Conservation (phyloP, 768 basidiomycete genomes). For the Lyophyllum shimeji region DNA sequence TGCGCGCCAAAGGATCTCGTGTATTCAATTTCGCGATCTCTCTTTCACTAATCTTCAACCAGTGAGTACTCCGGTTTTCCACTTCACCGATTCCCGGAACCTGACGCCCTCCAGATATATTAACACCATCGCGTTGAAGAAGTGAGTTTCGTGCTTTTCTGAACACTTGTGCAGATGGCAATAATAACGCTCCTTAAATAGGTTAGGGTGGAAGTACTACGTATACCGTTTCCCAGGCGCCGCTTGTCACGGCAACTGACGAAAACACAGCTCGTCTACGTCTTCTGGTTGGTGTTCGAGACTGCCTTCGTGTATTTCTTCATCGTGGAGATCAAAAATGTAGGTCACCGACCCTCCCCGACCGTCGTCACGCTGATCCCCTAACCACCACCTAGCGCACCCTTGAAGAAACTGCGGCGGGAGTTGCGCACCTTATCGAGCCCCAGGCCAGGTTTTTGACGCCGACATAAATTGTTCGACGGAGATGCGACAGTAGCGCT, state of each 20-base stretch:
- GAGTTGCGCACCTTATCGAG: slow-evolving; percentile 6
- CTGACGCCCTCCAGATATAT: slow-evolving; percentile 9
- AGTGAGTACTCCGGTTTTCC: not conserved
- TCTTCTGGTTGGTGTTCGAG: slow-evolving; percentile 56
- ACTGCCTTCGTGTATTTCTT: slow-evolving; percentile 20
- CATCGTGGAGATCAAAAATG: slow-evolving; percentile 16
- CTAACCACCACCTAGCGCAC: slow-evolving; percentile 31
- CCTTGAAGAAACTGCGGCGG: slow-evolving; percentile 63
- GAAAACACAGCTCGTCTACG: slow-evolving; percentile 41
- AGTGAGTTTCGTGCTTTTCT: not conserved
- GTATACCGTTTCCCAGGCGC: slow-evolving; percentile 23
- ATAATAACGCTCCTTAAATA: not conserved
- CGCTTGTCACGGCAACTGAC: not conserved
- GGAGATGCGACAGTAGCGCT: slow-evolving; percentile 45
- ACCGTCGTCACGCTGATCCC: slow-evolving; percentile 1
- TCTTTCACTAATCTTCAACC: not conserved
- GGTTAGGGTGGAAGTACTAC: slow-evolving; percentile 66
- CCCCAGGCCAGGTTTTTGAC: not conserved
- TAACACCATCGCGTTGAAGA: slow-evolving; percentile 15
- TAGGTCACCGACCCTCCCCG: not conserved
- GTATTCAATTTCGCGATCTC: slow-evolving; percentile 20
- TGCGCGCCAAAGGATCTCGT: slow-evolving; percentile 19
- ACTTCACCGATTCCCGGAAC: not conserved
- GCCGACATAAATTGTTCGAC: slow-evolving; percentile 45
- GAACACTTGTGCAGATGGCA: not conserved